Evolutionary conservation across 2,329 filamentous ascomycete genomes (phyloP).

Genomic region (Neophaeococcomyces aloes): DNA sequence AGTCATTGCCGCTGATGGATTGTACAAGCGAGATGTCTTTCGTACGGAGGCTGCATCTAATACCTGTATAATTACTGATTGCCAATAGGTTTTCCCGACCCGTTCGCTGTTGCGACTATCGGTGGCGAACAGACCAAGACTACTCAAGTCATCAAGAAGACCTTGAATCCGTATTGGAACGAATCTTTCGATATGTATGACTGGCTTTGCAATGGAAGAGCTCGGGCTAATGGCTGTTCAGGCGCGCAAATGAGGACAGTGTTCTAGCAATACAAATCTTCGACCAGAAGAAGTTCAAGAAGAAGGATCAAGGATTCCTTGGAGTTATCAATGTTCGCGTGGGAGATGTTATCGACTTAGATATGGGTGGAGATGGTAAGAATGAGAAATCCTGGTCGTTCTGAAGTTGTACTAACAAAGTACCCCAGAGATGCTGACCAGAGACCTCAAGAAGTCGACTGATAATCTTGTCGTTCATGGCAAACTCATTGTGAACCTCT

Average conservation of each 20-base stretch:
- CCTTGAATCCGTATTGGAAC: constrained; percentile 99
- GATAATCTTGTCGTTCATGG: constrained; percentile 97
- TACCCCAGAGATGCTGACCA: constrained; percentile 77
- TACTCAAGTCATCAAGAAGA: constrained; percentile 94
- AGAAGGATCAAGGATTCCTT: constrained; percentile 98
- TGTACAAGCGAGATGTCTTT: constrained; percentile 99
- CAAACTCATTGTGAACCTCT: constrained; percentile 92
- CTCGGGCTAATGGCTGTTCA: constrained; percentile 30
- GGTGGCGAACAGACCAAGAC: constrained; percentile 97
- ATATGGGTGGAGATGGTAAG: constrained; percentile 81
- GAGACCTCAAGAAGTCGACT: constrained; percentile 93
- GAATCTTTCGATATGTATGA: constrained; percentile 95
- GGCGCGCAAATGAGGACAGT: constrained; percentile 84
- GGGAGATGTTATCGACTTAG: constrained; percentile 85
- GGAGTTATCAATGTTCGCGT: constrained; percentile 96
- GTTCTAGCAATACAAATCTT: constrained; percentile 98
- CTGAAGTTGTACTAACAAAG: constrained; percentile 7
- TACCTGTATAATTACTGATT: constrained; percentile 5
- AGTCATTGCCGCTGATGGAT: constrained; percentile 97
- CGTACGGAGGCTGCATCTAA: constrained; percentile 50
- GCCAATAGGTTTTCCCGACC: constrained; percentile 77
- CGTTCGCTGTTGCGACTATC: constrained; percentile 92
- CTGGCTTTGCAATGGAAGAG: constrained; percentile 2
- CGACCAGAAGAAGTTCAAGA: constrained; percentile 99
- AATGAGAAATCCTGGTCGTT: constrained; percentile 17